Evolutionary conservation across 257 asterid genomes (phyloP).

Genomic region (Nicotiana obtusifolia): DNA sequence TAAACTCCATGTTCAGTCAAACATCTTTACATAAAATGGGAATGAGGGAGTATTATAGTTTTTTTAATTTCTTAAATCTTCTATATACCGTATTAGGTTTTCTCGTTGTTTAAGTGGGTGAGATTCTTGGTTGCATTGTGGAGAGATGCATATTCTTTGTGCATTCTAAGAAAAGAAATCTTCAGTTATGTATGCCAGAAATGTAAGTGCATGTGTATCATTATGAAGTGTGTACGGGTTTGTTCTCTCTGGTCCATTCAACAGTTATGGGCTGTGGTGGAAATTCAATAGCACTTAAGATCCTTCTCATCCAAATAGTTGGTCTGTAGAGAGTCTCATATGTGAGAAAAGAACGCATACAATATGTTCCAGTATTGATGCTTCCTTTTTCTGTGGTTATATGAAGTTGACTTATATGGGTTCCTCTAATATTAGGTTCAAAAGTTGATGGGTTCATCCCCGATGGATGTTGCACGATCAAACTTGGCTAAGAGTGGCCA

Average conservation of each 20-base stretch:
- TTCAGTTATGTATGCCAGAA: not conserved
- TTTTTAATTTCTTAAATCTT: not conserved
- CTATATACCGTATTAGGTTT: not conserved
- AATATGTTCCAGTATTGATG: not conserved
- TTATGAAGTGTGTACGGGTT: not conserved
- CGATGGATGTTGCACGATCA: constrained; percentile 74
- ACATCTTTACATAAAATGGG: not conserved
- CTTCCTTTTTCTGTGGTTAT: not conserved
- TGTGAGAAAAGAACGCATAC: not conserved
- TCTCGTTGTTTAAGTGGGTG: not conserved
- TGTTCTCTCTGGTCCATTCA: not conserved
- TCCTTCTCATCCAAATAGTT: not conserved
- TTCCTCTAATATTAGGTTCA: constrained; percentile 46
- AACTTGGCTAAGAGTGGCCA: constrained; percentile 83
- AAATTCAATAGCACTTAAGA: not conserved
- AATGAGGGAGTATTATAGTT: not conserved
- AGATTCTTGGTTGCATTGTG: not conserved
- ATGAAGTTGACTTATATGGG: not conserved
- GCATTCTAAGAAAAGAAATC: not conserved
- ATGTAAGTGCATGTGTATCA: not conserved
- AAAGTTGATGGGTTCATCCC: constrained; percentile 82
- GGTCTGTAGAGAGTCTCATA: not conserved
- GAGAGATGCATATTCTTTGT: not conserved
- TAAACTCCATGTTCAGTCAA: not conserved
- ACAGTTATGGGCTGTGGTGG: not conserved